Evolutionary conservation across 768 basidiomycete species (phyloP), one percentile per base, ranked within the genome.

Genomic region (Rhodosporidiobolus sp.): DNA sequence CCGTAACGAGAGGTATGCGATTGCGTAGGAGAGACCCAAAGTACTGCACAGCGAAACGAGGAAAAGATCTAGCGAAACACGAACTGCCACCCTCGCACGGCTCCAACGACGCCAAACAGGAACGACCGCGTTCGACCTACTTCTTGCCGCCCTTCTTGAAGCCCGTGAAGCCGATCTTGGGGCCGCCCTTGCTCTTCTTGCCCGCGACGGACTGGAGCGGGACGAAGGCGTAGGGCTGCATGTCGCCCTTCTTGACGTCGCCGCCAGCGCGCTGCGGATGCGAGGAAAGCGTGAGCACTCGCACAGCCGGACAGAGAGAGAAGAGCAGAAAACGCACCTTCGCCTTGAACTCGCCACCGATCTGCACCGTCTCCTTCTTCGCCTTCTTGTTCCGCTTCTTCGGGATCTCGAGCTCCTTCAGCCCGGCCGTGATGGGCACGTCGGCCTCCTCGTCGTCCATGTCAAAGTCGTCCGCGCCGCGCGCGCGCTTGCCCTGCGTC

Each of bases 331-430:
- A 14, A 81, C 87, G 67, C 76, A 92, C 94, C 88, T 94, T 98
- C 43, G 96, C 92, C 81, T 90, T 94, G 85, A 96, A 98, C 80
- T 98, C 94, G 22, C 87, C 87, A 20, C 96, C 96, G 61, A 86
- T 86, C 82, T 80, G 85, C 59, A 80, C 83, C 10, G 77, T 76
- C 62, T 80, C 79, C 82, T 83, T 86, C 81, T 83, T 86, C 56
- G 79, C 84, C 81, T 85, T 79, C 77, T 80, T 79, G 77, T 82
- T 81, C 80, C 85, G 84, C 77, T 82, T 86, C 69, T 61, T 74
- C n/a, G n/a, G n/a, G 70, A 92, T 91, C 34, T 83, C 90, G 86
- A 92, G 89, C 72, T 92, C 90, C 63, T 91, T 83, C 71, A 90
- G 80, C n/a, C 81, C 83, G 49, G 79, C 88, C 62, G 74, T 75